A percentile compares a stretch with the other conserved stretches of the same genome.
Conservation (phyloP, 179 eudicot species). For the Heliamphora pulchella region DNA sequence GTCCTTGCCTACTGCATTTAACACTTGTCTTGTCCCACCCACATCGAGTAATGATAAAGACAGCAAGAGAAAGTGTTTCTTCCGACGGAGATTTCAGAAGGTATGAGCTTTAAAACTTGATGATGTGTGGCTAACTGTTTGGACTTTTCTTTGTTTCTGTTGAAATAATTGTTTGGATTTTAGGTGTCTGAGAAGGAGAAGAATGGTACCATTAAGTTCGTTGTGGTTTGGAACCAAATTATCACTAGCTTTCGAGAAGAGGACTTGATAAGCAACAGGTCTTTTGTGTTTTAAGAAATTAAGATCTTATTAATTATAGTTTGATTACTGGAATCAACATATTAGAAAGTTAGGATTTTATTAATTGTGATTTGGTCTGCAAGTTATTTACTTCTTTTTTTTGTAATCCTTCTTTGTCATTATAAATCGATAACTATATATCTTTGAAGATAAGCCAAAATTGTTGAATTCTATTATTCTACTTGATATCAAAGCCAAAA, state of each 20-base stretch:
- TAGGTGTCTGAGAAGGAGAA: conserved; percentile 48
- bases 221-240: conserved; percentile 80
- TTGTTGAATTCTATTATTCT: too few species aligned
- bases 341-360: too few species aligned
- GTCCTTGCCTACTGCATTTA: conserved; percentile 69
- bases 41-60: conserved; percentile 31
- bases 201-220: conserved; percentile 57
- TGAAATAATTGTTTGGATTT: conserved; percentile 16
- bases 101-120: conserved; percentile 26
- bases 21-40: conserved; percentile 56
- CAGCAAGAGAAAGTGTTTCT: conserved; percentile 31
- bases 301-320: too few species aligned
- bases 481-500: too few species aligned
- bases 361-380: too few species aligned
- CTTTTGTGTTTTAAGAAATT: background rate
- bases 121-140: conserved; percentile 12
- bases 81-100: conserved; percentile 42
- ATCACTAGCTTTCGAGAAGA: conserved; percentile 85
- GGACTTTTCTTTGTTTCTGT: conserved; percentile 7
- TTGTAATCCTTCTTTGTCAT: too few species aligned
- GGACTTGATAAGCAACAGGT: conserved; percentile 95
- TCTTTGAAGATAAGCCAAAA: too few species aligned
- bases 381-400: too few species aligned
- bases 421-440: too few species aligned
- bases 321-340: too few species aligned